Evolutionary conservation across 2,329 filamentous ascomycete species (phyloP).

Genomic region (Diaporthe citrichinensis): DNA sequence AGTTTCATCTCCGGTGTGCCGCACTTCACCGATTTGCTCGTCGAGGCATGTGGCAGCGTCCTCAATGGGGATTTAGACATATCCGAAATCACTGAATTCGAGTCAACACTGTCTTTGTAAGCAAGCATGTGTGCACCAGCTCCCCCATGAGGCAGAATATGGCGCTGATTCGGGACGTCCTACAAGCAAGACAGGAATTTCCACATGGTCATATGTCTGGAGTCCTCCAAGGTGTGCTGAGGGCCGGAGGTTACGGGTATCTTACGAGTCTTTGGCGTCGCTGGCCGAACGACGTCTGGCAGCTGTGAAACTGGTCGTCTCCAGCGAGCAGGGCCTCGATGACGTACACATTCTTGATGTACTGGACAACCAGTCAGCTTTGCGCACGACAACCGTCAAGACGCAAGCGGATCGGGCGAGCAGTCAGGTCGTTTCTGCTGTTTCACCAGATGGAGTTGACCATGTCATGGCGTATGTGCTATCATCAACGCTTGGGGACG

Average conservation of each 20-base stretch:
- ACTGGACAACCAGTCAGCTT: slow-evolving; percentile 35
- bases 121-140: background rate
- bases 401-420: background rate
- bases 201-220: slow-evolving; percentile 41
- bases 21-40: slow-evolving; percentile 39
- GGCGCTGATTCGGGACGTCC: slow-evolving; percentile 14
- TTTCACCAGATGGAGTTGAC: slow-evolving; percentile 34
- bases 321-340: slow-evolving; percentile 36
- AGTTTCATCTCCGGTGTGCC: slow-evolving; percentile 40
- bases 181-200: slow-evolving; percentile 36
- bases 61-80: slow-evolving; percentile 31
- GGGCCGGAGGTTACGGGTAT: slow-evolving; percentile 7
- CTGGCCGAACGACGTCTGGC: slow-evolving; percentile 32
- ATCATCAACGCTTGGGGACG: slow-evolving; percentile 22
- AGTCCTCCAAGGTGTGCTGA: slow-evolving; percentile 28
- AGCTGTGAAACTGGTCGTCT: slow-evolving; percentile 36
- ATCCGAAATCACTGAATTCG: slow-evolving; percentile 36
- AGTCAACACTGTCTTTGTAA: slow-evolving; percentile 39
- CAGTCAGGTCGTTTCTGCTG: slow-evolving; percentile 14
- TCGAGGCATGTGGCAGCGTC: slow-evolving; percentile 33
- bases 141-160: background rate
- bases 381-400: slow-evolving; percentile 35
- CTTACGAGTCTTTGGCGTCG: slow-evolving; percentile 37
- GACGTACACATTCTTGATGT: slow-evolving; percentile 34
- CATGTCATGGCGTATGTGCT: slow-evolving; percentile 30